A percentile compares a stretch with the other conserved stretches of the same genome.
Conservation (phyloP, 331 rosid species). For the Cucumis variabilis region DNA sequence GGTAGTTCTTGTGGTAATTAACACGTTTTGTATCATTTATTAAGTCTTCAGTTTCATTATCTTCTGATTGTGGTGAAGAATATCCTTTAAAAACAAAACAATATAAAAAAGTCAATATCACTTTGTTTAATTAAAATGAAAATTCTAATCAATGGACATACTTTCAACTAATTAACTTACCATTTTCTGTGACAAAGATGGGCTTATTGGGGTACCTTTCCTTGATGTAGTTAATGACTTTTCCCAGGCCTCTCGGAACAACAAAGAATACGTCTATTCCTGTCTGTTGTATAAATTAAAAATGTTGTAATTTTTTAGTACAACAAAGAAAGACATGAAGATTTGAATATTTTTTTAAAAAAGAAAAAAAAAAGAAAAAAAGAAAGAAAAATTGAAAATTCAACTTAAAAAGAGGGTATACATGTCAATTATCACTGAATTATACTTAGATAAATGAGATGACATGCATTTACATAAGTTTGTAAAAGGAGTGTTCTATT, state of each 20-base stretch:
- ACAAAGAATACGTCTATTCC: constrained; percentile 54
- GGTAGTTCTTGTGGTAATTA: constrained; percentile 59
- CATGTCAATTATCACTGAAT: too few relatives aligned
- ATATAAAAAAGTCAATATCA: too few relatives aligned
- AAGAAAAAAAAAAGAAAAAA: too few relatives aligned
- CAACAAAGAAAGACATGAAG: too few relatives aligned
- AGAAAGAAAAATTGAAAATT: too few relatives aligned
- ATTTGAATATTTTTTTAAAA: too few relatives aligned
- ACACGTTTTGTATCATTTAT: constrained; percentile 54
- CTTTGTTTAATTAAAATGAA: neutral
- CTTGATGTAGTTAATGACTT: constrained; percentile 55
- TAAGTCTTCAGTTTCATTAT: constrained; percentile 33
- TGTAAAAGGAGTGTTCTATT: too few relatives aligned
- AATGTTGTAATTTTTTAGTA: neutral
- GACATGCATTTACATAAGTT: too few relatives aligned
- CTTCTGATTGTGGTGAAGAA: constrained; percentile 28
- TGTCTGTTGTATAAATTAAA: constrained; percentile 41
- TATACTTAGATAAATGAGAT: too few relatives aligned
- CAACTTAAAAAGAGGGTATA: too few relatives aligned
- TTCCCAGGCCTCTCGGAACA: constrained; percentile 73
- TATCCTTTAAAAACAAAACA: too few relatives aligned
- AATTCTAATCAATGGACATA: too few relatives aligned
- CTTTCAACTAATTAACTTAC: constrained; percentile 26
- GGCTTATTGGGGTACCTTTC: constrained; percentile 61
- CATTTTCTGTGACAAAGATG: constrained; percentile 73